Base-by-base conservation (phyloP, 2,329 filamentous ascomycete genomes). In the Fusarium xyrophilum region DNA sequence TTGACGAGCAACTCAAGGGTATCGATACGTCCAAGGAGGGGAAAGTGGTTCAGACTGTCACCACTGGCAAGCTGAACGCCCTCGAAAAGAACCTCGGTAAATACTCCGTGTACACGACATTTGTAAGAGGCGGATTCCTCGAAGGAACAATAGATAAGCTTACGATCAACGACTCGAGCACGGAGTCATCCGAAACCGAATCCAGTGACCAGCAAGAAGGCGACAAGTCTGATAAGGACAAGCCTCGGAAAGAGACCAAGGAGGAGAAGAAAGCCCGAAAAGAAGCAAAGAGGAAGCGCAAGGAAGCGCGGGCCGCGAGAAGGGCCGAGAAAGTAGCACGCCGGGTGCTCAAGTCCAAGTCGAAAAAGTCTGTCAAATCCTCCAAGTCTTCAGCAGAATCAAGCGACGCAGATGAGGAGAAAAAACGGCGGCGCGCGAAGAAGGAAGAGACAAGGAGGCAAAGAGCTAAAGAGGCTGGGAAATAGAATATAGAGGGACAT, bases 1-100 rank as follows among this genome's bases (percentile, higher is more conserved):
- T 97, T 72, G 95, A 98, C 79, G 90, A 93, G 77, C 93, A 94
- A 58, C 82, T 97, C 69, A 91, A 96, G 78, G 91, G 90, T 7
- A 85, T 97, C 55, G 91, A 92, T 76, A 88, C 86, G 3, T 83
- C 84, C 27, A 83, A 84, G 69, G 79, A 86, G 69, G 84, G 88
- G 55, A 81, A 82, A 71, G 81, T 88, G 58, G 79, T 86, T 71
- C 81, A 90, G 82, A 85, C 86, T 62, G 77, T 87, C 67, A 82
- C 80, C 33, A 82, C 83, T 60, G 82, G 86, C 63, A 82, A 84
- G 65, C 80, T 89, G 53, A 85, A 88, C 71, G 83, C 84, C 68
- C 82, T 89, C 59, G 84, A 85, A 55, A 83, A 82, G 71, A 83
- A 84, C 7, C 82, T 83, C 44, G 80, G 79, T 23, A 87, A 85